Evolutionary conservation across 2,329 filamentous ascomycete genomes (phyloP).

Genomic region (Apiospora koreana): DNA sequence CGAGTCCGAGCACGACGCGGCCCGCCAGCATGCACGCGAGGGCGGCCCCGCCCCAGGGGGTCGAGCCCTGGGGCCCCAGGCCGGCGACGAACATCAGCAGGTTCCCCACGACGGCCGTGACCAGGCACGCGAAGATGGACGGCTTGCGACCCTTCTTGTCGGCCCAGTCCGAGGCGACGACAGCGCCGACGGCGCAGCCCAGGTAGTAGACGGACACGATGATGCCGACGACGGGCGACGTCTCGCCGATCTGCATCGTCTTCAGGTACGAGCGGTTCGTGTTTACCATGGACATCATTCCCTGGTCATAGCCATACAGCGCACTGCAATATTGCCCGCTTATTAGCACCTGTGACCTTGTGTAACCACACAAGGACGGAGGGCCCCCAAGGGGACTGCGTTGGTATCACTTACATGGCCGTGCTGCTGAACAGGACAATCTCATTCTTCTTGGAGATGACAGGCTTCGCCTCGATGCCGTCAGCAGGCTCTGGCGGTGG

Average conservation of each 20-base stretch:
- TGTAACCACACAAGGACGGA: rapidly evolving
- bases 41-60: constrained; percentile 48
- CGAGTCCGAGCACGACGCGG: constrained; percentile 40
- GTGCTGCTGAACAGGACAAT: constrained; percentile 40
- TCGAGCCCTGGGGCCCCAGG: constrained; percentile 41
- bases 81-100: constrained; percentile 62
- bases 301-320: constrained; percentile 36
- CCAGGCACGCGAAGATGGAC: constrained; percentile 56
- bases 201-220: constrained; percentile 65
- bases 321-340: constrained; percentile 16
- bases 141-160: constrained; percentile 56
- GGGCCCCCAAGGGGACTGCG: background rate
- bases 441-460: constrained; percentile 34
- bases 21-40: constrained; percentile 37
- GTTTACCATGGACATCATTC: constrained; percentile 38
- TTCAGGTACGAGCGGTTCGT: constrained; percentile 48
- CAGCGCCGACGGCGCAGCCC: constrained; percentile 58
- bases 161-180: constrained; percentile 56
- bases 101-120: constrained; percentile 55
- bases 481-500: constrained; percentile 26
- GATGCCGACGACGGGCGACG: constrained; percentile 55
- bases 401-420: constrained; percentile 28
- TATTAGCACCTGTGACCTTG: background rate
- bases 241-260: constrained; percentile 55
- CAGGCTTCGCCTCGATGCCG: constrained; percentile 20